Evolutionary conservation across 768 basidiomycete species (phyloP).

Genomic region (Clitopilus hobsonii): DNA sequence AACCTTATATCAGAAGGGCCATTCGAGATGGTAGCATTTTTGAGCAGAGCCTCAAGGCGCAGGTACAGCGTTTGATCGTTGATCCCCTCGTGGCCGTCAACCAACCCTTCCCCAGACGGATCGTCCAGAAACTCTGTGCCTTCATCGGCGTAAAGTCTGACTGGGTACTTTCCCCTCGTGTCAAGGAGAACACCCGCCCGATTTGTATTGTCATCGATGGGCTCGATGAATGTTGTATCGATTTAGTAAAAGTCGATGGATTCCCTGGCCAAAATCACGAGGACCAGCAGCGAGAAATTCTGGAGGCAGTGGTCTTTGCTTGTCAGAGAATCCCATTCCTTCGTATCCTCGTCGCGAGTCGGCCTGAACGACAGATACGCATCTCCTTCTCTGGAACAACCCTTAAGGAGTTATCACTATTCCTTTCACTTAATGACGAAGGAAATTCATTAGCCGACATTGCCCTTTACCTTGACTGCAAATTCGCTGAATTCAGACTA

Average conservation of each 20-base stretch:
- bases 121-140: too few relatives aligned
- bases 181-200: too few relatives aligned
- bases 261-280: neutral
- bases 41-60: conserved; percentile 66
- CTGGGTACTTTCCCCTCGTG: too few relatives aligned
- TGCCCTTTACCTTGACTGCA: neutral
- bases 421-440: neutral
- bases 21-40: conserved; percentile 40
- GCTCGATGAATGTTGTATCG: neutral
- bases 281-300: neutral
- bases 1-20: too few relatives aligned
- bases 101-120: too few relatives aligned
- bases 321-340: neutral
- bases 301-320: neutral
- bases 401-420: neutral
- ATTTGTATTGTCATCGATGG: neutral
- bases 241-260: too few relatives aligned
- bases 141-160: too few relatives aligned
- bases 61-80: too few relatives aligned
- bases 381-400: neutral
- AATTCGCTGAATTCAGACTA: neutral
- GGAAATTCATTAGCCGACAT: neutral
- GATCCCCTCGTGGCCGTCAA: too few relatives aligned
- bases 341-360: neutral
- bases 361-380: neutral